Evolutionary conservation across 148 eudicot genomes (phyloP), one percentile per base, ranked within the genome.

Genomic region (Arctostaphylos glauca): DNA sequence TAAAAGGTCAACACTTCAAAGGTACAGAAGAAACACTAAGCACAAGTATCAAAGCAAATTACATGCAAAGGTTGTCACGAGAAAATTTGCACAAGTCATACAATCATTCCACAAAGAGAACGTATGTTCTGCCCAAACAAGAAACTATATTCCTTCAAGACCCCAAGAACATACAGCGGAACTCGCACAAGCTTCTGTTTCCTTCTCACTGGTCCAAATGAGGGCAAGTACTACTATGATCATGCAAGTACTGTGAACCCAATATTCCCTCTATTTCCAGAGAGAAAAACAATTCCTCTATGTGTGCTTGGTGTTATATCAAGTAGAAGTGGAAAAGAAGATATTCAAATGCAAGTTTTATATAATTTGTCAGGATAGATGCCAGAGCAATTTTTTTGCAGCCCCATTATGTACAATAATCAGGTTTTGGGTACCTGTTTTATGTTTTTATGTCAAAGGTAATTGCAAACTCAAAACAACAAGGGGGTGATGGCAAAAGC

Each of bases 51-150:
- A 74, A 74, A 74, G n/a, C 38, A 74, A 74, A 47, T 31, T 47
- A 74, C 50, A 47, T 47, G 38, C 77, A 48, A 74, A n/a, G 16
- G 31, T 74, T 48, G 55, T 48, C 9, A 7, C 48, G 5, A n/a
- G 54, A 74, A 48, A 74, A 74, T 74, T 74, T 74, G 54, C 77
- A 74, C 38, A n/a, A 48, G 77, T n/a, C 77, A 74, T n/a, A 10
- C 18, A 48, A 48, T 10, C 55, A n/a, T 48, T 74, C 16, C 13
- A 4, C 55, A 49, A 19, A 74, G 55, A 48, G 48, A 44, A 18
- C 44, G 76, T 72, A 72, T 72, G 44, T 72, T 4, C 7, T 47
- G 77, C 15, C 19, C 55, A 74, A 74, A 74, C 38, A 74, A 9
- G 16, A 74, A 48, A 74, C 48, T n/a, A 3, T 9, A 74, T 31